phyloP scores from a whole-genome alignment of 139 green algal species.

The Chlorella sp. region DNA sequence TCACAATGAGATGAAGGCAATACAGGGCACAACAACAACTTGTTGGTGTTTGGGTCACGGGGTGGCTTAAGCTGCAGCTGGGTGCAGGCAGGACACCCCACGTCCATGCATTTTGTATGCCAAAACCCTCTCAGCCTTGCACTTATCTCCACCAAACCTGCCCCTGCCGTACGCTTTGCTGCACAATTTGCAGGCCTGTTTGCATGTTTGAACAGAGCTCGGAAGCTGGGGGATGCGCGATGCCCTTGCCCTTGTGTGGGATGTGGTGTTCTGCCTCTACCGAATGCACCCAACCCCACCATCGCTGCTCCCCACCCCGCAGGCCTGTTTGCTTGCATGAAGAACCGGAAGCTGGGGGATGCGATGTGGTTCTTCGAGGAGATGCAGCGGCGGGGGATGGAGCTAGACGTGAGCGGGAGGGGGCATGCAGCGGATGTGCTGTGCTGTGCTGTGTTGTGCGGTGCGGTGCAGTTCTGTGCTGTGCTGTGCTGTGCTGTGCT shows the following conservation, averaged over 20 bases:
- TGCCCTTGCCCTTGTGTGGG: too few relatives aligned
- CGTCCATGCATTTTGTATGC: neutral
- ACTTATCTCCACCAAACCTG: neutral
- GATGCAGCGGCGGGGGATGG: constrained; percentile 36
- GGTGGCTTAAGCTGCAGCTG: neutral
- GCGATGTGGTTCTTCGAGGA: constrained; percentile 41
- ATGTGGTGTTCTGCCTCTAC: too few relatives aligned
- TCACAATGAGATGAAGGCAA: too few relatives aligned
- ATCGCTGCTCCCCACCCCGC: neutral
- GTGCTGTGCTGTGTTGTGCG: too few relatives aligned
- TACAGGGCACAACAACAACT: neutral
- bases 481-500: too few relatives aligned
- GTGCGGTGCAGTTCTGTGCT: too few relatives aligned
- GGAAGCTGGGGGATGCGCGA: constrained; percentile 41
- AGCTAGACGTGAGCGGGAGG: constrained; percentile 31
- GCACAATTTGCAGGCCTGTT: neutral
- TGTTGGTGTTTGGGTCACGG: too few relatives aligned
- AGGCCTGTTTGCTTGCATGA: constrained; percentile 38
- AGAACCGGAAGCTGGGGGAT: constrained; percentile 38
- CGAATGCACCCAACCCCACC: neutral
- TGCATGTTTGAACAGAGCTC: constrained; percentile 36
- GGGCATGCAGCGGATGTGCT: neutral
- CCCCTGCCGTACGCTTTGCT: neutral
- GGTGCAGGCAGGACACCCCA: neutral
- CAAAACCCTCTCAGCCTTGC: too few relatives aligned